phyloP scores from a whole-genome alignment of 1,139 yeast genomes.

The Kurtzmaniella quercitrusa region DNA sequence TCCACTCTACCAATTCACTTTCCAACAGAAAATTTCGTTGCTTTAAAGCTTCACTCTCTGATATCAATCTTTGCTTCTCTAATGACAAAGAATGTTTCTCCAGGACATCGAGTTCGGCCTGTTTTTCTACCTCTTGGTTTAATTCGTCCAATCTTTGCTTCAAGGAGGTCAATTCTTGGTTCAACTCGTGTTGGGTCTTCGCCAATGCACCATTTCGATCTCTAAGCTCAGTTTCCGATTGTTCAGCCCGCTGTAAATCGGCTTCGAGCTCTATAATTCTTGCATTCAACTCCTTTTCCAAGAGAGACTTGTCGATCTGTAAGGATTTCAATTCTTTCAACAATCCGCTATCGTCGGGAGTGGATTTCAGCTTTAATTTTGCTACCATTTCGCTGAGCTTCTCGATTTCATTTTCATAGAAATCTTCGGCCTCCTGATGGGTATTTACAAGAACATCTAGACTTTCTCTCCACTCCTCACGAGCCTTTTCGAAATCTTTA shows the following conservation, averaged over 20 bases:
- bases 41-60: neutral
- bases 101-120: neutral
- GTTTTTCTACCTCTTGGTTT: neutral
- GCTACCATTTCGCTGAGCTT: conserved; percentile 17
- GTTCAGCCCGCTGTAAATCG: conserved; percentile 5
- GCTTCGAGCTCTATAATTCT: conserved; percentile 2
- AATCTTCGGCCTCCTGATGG: conserved; percentile 38
- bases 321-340: neutral
- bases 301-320: conserved; percentile 1
- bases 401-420: conserved; percentile 25
- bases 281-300: conserved; percentile 5
- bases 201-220: conserved; percentile 2
- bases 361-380: neutral
- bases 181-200: neutral
- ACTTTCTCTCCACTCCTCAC: conserved; percentile 55
- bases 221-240: conserved; percentile 1
- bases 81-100: neutral
- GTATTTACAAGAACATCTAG: conserved; percentile 48
- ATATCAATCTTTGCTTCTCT: neutral
- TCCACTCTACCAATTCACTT: neutral
- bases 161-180: neutral
- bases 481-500: conserved; percentile 46
- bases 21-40: neutral
- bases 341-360: neutral
- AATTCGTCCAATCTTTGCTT: neutral